Conservation (phyloP, 352 stramenopile species). For the Phytophthora boehmeriae region DNA sequence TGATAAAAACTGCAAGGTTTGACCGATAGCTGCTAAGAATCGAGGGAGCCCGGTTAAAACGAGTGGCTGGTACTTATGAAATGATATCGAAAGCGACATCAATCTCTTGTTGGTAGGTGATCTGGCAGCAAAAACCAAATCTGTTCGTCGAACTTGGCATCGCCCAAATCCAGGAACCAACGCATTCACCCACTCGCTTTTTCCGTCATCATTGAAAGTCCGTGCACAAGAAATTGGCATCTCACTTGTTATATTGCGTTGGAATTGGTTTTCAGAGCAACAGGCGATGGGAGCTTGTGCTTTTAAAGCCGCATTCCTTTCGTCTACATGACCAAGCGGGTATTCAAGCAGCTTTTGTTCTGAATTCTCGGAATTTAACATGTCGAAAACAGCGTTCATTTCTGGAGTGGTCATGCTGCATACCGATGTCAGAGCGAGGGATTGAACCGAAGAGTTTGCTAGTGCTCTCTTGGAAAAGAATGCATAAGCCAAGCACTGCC, state of each 20-base stretch:
- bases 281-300: neutral
- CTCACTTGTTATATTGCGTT: neutral
- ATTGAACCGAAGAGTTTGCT: slow-evolving; percentile 1
- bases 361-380: neutral
- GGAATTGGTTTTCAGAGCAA: neutral
- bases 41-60: neutral
- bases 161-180: slow-evolving; percentile 8
- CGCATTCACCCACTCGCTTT: slow-evolving; percentile 10
- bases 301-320: neutral
- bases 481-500: slow-evolving; percentile 14
- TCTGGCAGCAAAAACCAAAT: neutral
- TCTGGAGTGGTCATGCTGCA: neutral
- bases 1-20: neutral
- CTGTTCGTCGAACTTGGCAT: slow-evolving; percentile 1
- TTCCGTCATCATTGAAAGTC: slow-evolving; percentile 7
- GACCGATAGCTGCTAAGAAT: neutral
- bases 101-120: neutral
- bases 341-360: slow-evolving; percentile 7
- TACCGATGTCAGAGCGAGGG: neutral
- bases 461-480: slow-evolving; percentile 12
- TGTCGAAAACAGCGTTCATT: neutral
- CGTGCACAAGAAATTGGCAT: neutral
- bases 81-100: neutral
- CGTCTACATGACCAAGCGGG: neutral
- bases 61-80: neutral